Evolutionary conservation across 1,139 yeast species (phyloP).

Genomic region (Kurtzmaniella quercitrusa): DNA sequence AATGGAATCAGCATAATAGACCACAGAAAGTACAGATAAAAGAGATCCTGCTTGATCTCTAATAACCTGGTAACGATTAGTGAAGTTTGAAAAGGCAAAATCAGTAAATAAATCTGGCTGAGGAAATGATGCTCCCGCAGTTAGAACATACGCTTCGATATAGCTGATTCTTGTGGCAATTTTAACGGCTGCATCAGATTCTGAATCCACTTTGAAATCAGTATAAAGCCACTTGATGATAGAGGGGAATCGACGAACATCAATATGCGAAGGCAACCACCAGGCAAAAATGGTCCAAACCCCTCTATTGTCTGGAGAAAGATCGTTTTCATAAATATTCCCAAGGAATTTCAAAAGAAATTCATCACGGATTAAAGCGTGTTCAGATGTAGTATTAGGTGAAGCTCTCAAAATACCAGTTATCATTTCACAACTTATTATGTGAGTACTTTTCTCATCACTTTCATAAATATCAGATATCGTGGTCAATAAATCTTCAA

Average conservation of each 20-base stretch:
- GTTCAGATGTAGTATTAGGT: constrained; percentile 25
- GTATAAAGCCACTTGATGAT: constrained; percentile 43
- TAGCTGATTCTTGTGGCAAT: constrained; percentile 63
- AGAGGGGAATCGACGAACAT: constrained; percentile 61
- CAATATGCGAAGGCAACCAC: constrained; percentile 68
- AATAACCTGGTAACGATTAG: constrained; percentile 72
- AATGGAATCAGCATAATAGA: constrained; percentile 49
- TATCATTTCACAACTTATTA: constrained; percentile 57
- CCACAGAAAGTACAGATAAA: constrained; percentile 52
- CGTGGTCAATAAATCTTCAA: constrained; percentile 47
- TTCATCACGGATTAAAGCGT: constrained; percentile 36
- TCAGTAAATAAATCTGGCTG: constrained; percentile 45
- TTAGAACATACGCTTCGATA: constrained; percentile 50
- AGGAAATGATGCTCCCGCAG: constrained; percentile 57
- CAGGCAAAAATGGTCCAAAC: constrained; percentile 78
- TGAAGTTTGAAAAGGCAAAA: constrained; percentile 44
- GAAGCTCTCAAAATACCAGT: constrained; percentile 55
- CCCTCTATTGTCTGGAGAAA: constrained; percentile 71
- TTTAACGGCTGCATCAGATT: constrained; percentile 61
- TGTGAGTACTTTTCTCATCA: constrained; percentile 63
- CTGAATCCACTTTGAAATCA: constrained; percentile 44
- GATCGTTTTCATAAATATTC: constrained; percentile 49
- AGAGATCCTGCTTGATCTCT: constrained; percentile 69
- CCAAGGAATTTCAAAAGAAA: constrained; percentile 42
- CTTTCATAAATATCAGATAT: constrained; percentile 49